Conservation (phyloP, 2,329 filamentous ascomycete genomes). For the Diatrype stigma region DNA sequence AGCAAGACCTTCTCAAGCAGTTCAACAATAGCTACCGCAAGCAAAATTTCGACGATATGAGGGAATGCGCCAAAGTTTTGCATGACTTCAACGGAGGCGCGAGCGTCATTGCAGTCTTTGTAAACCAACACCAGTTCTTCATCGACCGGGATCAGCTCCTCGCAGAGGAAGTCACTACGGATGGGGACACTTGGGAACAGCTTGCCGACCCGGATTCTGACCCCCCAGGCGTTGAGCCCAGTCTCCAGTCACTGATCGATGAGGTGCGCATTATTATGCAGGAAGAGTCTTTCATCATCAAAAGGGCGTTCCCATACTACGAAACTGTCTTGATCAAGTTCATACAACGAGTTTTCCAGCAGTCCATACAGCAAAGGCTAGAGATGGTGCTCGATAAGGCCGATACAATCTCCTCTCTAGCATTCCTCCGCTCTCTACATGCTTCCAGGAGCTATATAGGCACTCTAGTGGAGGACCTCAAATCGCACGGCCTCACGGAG, state of each 20-base stretch:
- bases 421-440: slow-evolving; percentile 86
- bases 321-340: slow-evolving; percentile 93
- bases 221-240: slow-evolving; percentile 85
- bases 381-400: slow-evolving; percentile 97
- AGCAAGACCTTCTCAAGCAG: slow-evolving; percentile 91
- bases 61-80: slow-evolving; percentile 89
- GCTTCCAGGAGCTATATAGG: slow-evolving; percentile 87
- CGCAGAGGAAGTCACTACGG: slow-evolving; percentile 74
- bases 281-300: slow-evolving; percentile 95
- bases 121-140: slow-evolving; percentile 99
- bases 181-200: slow-evolving; percentile 80
- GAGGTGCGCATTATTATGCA: slow-evolving; percentile 95
- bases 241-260: slow-evolving; percentile 84
- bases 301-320: slow-evolving; percentile 91
- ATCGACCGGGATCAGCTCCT: slow-evolving; percentile 92
- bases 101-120: slow-evolving; percentile 92
- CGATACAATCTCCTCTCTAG: slow-evolving; percentile 82
- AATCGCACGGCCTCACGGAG: slow-evolving; percentile 89
- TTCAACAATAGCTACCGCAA: slow-evolving; percentile 96
- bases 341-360: slow-evolving; percentile 92
- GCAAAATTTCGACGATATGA: slow-evolving; percentile 97
- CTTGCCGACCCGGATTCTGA: slow-evolving; percentile 92
- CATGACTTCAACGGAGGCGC: slow-evolving; percentile 94
- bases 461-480: slow-evolving; percentile 83
- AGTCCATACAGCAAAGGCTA: slow-evolving; percentile 92